These are phyloP conservation scores for Chalciporus pseudorubinellus DNA, from an alignment of 768 basidiomycete genomes.

Conservation along the genomic window DNA sequence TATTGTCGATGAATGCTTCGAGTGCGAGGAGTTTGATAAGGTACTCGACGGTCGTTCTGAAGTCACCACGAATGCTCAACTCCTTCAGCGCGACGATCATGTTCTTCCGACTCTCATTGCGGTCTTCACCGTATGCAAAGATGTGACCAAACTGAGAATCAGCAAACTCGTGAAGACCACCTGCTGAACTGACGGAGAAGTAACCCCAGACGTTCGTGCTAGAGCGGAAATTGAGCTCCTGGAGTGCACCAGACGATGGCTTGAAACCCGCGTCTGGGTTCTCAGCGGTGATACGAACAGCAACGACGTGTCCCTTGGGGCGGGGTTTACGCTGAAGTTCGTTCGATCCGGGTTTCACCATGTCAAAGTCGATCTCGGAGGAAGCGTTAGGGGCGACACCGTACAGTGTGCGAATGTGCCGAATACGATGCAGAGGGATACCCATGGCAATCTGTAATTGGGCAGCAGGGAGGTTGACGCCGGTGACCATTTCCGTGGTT, in stretches of 20 bases:
- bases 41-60: slow-evolving; percentile 98
- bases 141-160: slow-evolving; percentile 99
- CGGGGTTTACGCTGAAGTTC: slow-evolving; percentile 90
- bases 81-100: slow-evolving; percentile 99
- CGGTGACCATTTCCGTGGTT: slow-evolving; percentile 99
- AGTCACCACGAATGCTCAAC: slow-evolving; percentile 97
- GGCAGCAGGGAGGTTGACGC: slow-evolving; percentile 95
- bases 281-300: slow-evolving; percentile 98
- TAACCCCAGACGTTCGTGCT: slow-evolving; percentile 99
- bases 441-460: slow-evolving; percentile 99
- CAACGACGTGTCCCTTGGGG: slow-evolving; percentile 98
- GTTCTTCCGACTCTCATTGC: slow-evolving; percentile 92
- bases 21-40: slow-evolving; percentile 96
- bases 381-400: slow-evolving; percentile 87
- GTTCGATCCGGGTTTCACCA: slow-evolving; percentile 83
- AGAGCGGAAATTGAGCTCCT: slow-evolving; percentile 99
- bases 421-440: slow-evolving; percentile 90
- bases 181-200: slow-evolving; percentile 94
- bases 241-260: slow-evolving; percentile 93
- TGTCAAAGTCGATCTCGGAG: slow-evolving; percentile 96
- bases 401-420: slow-evolving; percentile 93
- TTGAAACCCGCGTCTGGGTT: slow-evolving; percentile 99
- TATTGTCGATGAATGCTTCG: slow-evolving; percentile 95
- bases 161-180: slow-evolving; percentile 97
- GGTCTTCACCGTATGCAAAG: slow-evolving; percentile 97